These are phyloP conservation scores for Paracorniculantispora psalliotae DNA, from an alignment of 2,329 filamentous ascomycete genomes.

Conservation along the genomic window DNA sequence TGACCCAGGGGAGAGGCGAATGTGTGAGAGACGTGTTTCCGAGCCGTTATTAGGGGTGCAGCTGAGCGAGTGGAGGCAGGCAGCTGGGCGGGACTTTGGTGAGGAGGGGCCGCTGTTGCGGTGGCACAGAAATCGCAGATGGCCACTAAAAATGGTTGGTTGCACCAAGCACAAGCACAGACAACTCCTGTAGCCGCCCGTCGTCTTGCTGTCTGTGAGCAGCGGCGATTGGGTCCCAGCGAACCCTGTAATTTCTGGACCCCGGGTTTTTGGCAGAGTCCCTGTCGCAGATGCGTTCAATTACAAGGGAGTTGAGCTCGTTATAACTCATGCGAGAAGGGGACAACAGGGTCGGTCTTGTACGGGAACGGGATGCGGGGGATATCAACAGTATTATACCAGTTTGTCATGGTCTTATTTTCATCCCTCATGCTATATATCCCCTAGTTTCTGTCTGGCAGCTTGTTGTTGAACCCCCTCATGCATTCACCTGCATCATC, in stretches of 20 bases:
- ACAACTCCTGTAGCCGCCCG: neutral
- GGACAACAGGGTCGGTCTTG: too few relatives aligned
- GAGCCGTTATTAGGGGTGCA: slow-evolving; percentile 1
- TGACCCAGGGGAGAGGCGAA: neutral
- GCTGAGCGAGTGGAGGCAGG: neutral
- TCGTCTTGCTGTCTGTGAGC: too few relatives aligned
- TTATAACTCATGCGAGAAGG: too few relatives aligned
- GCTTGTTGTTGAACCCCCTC: neutral
- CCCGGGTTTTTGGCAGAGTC: too few relatives aligned
- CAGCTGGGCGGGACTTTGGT: neutral
- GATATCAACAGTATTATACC: neutral
- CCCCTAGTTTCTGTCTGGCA: neutral
- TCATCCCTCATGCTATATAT: neutral
- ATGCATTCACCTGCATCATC: neutral
- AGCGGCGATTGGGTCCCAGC: slow-evolving; percentile 8
- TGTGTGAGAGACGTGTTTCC: neutral
- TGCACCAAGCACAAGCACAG: too few relatives aligned
- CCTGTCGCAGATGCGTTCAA: neutral
- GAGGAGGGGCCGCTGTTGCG: neutral
- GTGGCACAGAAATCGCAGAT: neutral
- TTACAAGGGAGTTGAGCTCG: too few relatives aligned
- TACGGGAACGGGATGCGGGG: neutral
- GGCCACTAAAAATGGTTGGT: too few relatives aligned
- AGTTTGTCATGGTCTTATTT: neutral
- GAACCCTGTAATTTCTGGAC: slow-evolving; percentile 11